Conservation (phyloP, 2,329 filamentous ascomycete genomes). For the Byssothecium circinans region DNA sequence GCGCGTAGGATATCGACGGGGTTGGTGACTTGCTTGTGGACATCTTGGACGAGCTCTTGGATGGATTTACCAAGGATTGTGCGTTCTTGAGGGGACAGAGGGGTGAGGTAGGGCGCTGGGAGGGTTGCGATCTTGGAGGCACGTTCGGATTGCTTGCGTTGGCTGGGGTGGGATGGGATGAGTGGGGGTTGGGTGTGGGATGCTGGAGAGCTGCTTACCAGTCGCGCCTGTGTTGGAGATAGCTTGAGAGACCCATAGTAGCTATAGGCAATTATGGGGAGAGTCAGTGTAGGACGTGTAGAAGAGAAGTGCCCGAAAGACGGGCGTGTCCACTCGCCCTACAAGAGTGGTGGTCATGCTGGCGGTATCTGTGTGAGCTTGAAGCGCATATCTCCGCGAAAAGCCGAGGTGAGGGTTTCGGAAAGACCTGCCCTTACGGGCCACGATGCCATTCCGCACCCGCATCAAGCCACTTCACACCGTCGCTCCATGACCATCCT, state of each 20-base stretch:
- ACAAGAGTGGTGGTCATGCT: conserved; percentile 5
- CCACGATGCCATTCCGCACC: not conserved
- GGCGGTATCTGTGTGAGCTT: not conserved
- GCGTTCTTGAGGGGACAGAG: conserved; percentile 66
- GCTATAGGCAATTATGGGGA: conserved; percentile 4
- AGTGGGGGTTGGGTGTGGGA: conserved; percentile 7
- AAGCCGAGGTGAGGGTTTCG: conserved; percentile 16
- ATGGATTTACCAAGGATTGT: conserved; percentile 73
- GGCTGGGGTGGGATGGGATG: conserved; percentile 53
- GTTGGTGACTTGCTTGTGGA: conserved; percentile 67
- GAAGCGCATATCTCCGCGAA: conserved; percentile 11
- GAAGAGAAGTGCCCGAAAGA: not conserved
- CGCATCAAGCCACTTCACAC: not conserved
- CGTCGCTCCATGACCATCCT: too few species aligned
- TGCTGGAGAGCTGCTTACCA: conserved; percentile 57
- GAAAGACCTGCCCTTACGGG: conserved; percentile 19
- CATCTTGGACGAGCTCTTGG: conserved; percentile 73
- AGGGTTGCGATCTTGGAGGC: conserved; percentile 68
- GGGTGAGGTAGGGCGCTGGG: conserved; percentile 63
- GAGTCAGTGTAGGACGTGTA: conserved; percentile 1
- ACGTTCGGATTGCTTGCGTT: conserved; percentile 78
- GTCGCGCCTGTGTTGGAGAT: conserved; percentile 70
- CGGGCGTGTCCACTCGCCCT: not conserved
- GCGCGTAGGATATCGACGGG: conserved; percentile 76
- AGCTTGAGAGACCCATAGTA: conserved; percentile 62